phyloP scores from a whole-genome alignment of 768 basidiomycete species.

The Agaricus subrufescens region DNA sequence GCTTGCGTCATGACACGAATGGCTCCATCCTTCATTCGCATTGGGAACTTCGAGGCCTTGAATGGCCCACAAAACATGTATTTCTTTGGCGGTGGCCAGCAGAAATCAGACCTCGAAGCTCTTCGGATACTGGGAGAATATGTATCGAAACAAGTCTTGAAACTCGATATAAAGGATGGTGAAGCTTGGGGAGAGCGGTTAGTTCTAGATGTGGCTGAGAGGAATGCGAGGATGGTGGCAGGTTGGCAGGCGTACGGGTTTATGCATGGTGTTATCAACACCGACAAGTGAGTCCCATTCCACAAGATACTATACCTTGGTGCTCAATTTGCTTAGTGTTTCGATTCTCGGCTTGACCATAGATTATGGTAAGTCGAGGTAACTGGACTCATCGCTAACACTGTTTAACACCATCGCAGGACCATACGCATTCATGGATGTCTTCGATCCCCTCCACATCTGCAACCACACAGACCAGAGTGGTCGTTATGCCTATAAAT shows the following conservation, averaged over 20 bases:
- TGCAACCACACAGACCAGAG: slow-evolving; percentile 86
- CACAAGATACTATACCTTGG: background rate
- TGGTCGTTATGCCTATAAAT: slow-evolving; percentile 76
- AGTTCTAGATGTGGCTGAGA: slow-evolving; percentile 70
- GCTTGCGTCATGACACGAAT: slow-evolving; percentile 76
- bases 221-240: slow-evolving; percentile 92
- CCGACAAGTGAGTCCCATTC: slow-evolving; percentile 67
- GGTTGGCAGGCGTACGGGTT: slow-evolving; percentile 94
- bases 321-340: slow-evolving; percentile 38
- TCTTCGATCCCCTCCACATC: slow-evolving; percentile 79
- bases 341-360: slow-evolving; percentile 74
- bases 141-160: slow-evolving; percentile 59
- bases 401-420: slow-evolving; percentile 35
- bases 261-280: slow-evolving; percentile 97
- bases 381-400: background rate
- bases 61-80: slow-evolving; percentile 62
- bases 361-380: slow-evolving; percentile 54
- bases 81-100: slow-evolving; percentile 77
- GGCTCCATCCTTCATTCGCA: slow-evolving; percentile 87
- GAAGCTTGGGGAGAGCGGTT: slow-evolving; percentile 69
- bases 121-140: slow-evolving; percentile 74
- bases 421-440: slow-evolving; percentile 94
- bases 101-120: slow-evolving; percentile 68
- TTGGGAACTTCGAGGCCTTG: slow-evolving; percentile 87
- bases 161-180: slow-evolving; percentile 37